Percentiles rank a stretch among this genome's conserved stretches.
These are phyloP conservation scores for Cladosporium sp. DNA, from an alignment of 2,329 filamentous ascomycete species.

Conservation along the genomic window DNA sequence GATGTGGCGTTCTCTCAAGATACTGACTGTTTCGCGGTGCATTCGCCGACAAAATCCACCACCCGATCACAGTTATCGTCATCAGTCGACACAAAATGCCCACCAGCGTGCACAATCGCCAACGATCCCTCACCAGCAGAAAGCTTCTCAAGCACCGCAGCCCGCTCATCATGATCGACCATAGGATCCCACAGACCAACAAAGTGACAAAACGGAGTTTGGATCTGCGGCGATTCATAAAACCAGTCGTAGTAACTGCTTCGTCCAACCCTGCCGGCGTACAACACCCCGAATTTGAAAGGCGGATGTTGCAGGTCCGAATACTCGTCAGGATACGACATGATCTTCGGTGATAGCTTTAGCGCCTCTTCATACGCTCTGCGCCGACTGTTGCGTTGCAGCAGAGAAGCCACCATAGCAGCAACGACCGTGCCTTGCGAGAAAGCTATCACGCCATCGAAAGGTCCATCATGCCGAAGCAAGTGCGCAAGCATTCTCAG, in stretches of 20 bases:
- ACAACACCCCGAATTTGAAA: slow-evolving; percentile 67
- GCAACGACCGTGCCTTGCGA: slow-evolving; percentile 73
- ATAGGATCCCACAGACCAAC: slow-evolving; percentile 81
- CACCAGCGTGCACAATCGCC: slow-evolving; percentile 73
- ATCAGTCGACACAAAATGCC: slow-evolving; percentile 52
- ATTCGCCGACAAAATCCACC: not conserved
- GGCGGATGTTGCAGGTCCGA: slow-evolving; percentile 45
- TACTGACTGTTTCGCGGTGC: not conserved
- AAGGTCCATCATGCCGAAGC: slow-evolving; percentile 59
- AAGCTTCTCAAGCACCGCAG: slow-evolving; percentile 47
- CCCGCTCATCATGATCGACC: slow-evolving; percentile 61
- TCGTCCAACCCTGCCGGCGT: slow-evolving; percentile 68
- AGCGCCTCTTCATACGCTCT: slow-evolving; percentile 44
- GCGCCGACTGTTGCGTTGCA: slow-evolving; percentile 52
- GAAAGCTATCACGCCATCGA: slow-evolving; percentile 78
- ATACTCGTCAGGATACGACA: slow-evolving; percentile 51
- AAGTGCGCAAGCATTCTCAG: slow-evolving; percentile 58
- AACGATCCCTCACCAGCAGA: slow-evolving; percentile 62
- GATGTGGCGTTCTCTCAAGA: no score
- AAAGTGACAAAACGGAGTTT: slow-evolving; percentile 75
- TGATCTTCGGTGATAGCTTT: slow-evolving; percentile 35
- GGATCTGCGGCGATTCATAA: slow-evolving; percentile 70
- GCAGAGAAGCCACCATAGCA: slow-evolving; percentile 64
- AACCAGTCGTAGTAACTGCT: slow-evolving; percentile 57
- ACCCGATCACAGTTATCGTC: not conserved